phyloP scores from a whole-genome alignment of 169 alveolate species.

The Plasmodium gaboni region DNA sequence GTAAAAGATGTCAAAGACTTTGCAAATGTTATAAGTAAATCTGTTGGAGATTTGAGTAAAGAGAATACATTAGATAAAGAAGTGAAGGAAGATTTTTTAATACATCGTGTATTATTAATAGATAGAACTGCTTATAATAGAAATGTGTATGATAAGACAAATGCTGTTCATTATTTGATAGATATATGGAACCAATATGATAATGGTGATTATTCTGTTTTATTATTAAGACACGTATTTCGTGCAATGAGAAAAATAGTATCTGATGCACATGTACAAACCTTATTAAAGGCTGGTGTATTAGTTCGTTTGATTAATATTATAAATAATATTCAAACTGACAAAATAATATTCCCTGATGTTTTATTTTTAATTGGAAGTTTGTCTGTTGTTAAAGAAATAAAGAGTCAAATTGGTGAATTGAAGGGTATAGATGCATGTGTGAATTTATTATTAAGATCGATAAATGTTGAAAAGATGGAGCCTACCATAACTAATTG shows the following conservation, averaged over 20 bases:
- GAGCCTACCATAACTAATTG: slow-evolving; percentile 89
- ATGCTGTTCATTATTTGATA: slow-evolving; percentile 82
- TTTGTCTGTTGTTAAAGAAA: slow-evolving; percentile 86
- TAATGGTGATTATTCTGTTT: slow-evolving; percentile 79
- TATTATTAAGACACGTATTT: slow-evolving; percentile 87
- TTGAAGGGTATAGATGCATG: slow-evolving; percentile 78
- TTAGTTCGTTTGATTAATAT: slow-evolving; percentile 76
- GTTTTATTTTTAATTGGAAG: slow-evolving; percentile 90
- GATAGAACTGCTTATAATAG: slow-evolving; percentile 89
- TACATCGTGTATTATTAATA: slow-evolving; percentile 82
- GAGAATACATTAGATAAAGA: slow-evolving; percentile 60
- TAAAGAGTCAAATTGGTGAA: slow-evolving; percentile 87
- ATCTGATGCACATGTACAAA: slow-evolving; percentile 87
- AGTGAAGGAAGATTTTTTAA: slow-evolving; percentile 78
- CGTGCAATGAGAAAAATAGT: slow-evolving; percentile 89
- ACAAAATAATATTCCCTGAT: slow-evolving; percentile 87
- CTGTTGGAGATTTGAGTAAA: slow-evolving; percentile 43
- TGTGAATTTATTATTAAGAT: slow-evolving; percentile 82
- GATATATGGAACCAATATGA: slow-evolving; percentile 90
- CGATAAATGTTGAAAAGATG: slow-evolving; percentile 80
- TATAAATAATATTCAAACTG: slow-evolving; percentile 77
- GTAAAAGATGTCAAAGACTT: slow-evolving; percentile 53
- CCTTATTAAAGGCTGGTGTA: slow-evolving; percentile 85
- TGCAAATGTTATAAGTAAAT: slow-evolving; percentile 64
- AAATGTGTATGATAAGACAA: slow-evolving; percentile 84